Base-by-base conservation (phyloP, 2,329 filamentous ascomycete genomes). In the Coniochaeta sp. region DNA sequence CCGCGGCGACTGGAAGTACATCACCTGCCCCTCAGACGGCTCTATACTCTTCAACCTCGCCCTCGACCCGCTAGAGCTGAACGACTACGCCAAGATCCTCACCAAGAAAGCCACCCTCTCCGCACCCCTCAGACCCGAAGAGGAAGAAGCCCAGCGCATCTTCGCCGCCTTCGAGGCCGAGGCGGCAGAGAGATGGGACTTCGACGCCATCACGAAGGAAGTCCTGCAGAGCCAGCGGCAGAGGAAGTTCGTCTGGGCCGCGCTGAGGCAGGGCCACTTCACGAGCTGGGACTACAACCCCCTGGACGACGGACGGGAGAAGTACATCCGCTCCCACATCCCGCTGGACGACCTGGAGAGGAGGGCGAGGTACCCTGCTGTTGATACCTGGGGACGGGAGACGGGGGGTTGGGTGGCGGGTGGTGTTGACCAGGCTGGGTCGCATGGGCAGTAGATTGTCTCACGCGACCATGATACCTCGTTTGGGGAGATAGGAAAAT, bases 201-300 rank as follows among this genome's bases (percentile, higher is more conserved):
- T 96, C 65, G 76, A 86, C 38, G 72, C 74, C 56, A 92, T 96
- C 61, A 91, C 87, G 5, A 69, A 81, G 51, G 78, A 88, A 50
- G 89, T 94, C 1, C 68, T 95, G 8, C 70, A 76, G 33, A 91
- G 86, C 42, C 91, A 96, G 74, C 85, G 91, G 38, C 84, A 86
- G 63, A 81, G 91, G 13, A 80, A 86, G 49, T 71, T 95, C 8
- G 87, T 90, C 24, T 95, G 89, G 85, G 81, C 80, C 35, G 89
- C 91, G 0, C 75, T 96, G 57, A 87, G 83, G 65, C 71, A 85
- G 67, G 91, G 91, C 51, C 75, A 75, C 31, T 90, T 89, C 59
- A 87, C 87, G 33, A 81, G 83, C 64, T 96, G 91, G 91, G 91
- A 96, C 68, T 87, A 86, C 69, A 81, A 91, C 70, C 90, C 90